These are phyloP conservation scores for Kernera saxatilis DNA, from an alignment of 345 rosid species.

Conservation along the genomic window DNA sequence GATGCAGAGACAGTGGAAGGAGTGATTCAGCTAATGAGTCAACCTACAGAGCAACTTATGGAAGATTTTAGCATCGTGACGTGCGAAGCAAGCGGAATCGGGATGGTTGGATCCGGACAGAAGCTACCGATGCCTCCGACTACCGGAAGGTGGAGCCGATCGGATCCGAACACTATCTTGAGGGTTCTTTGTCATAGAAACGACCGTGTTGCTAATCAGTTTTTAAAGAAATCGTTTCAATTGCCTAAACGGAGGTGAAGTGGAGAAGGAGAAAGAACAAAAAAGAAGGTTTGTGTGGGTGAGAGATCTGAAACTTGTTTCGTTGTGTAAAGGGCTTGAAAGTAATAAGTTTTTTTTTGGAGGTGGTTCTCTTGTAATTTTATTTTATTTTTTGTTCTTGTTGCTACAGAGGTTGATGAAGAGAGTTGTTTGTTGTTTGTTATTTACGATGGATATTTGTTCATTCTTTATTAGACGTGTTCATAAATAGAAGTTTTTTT, in stretches of 20 bases:
- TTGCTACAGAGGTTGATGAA: slow-evolving; percentile 7
- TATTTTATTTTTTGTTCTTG: not conserved
- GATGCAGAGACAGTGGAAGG: slow-evolving; percentile 78
- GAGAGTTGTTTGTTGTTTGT: not conserved
- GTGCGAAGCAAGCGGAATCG: slow-evolving; percentile 52
- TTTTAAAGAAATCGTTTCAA: slow-evolving; percentile 66
- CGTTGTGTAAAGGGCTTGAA: slow-evolving; percentile 1
- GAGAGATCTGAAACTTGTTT: not conserved
- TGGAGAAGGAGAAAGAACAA: not conserved
- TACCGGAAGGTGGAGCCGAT: slow-evolving; percentile 66
- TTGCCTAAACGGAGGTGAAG: slow-evolving; percentile 49
- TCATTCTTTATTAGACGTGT: slow-evolving; percentile 16
- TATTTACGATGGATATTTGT: not conserved
- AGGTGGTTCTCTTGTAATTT: slow-evolving; percentile 7
- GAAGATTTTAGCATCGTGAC: slow-evolving; percentile 68
- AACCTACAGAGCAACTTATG: slow-evolving; percentile 66
- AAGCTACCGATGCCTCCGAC: slow-evolving; percentile 79
- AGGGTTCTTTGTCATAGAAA: slow-evolving; percentile 78
- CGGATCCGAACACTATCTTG: slow-evolving; percentile 78
- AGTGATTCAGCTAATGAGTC: slow-evolving; percentile 64
- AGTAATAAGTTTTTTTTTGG: not conserved
- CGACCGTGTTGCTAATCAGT: slow-evolving; percentile 59
- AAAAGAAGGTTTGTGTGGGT: not conserved
- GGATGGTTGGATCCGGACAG: slow-evolving; percentile 41
- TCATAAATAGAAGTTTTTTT: not conserved